A percentile compares a stretch with the other conserved stretches of the same genome.
Evolutionary conservation across 2,329 filamentous ascomycete genomes (phyloP).

Genomic region (Aspergillus sp.): DNA sequence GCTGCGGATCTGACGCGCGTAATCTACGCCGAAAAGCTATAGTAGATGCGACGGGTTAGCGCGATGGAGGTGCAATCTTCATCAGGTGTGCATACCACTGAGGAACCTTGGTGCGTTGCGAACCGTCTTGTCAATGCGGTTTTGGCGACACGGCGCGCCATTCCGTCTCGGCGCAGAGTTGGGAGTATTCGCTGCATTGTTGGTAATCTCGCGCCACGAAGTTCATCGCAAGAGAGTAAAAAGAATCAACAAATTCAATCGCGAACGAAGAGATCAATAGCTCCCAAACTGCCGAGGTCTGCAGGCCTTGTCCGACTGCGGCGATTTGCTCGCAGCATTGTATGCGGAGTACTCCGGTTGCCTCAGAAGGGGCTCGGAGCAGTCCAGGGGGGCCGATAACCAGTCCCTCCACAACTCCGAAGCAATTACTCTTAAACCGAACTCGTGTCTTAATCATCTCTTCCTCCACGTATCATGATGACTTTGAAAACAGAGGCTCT

Average conservation of each 20-base stretch:
- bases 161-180: not conserved
- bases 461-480: conserved; percentile 3
- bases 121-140: not conserved
- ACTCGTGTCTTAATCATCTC: not conserved
- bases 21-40: conserved; percentile 6
- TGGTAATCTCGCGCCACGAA: too few relatives aligned
- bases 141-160: not conserved
- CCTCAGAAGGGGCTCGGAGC: not conserved
- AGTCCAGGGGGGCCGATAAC: not conserved
- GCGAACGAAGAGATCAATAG: not conserved
- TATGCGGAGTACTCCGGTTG: not conserved
- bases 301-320: not conserved
- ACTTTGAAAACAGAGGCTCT: conserved; percentile 15
- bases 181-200: conserved; percentile 1
- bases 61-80: not conserved
- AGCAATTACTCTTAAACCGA: not conserved
- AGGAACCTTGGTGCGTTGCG: not conserved
- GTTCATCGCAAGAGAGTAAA: not conserved
- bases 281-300: not conserved
- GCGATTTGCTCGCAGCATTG: not conserved
- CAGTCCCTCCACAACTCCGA: not conserved
- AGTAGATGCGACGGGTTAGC: not conserved
- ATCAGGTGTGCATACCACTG: not conserved
- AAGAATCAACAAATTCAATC: not conserved
- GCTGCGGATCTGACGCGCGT: conserved; percentile 3